Conservation (phyloP, 164 flowering plant genomes). For the Vitis cinerea region DNA sequence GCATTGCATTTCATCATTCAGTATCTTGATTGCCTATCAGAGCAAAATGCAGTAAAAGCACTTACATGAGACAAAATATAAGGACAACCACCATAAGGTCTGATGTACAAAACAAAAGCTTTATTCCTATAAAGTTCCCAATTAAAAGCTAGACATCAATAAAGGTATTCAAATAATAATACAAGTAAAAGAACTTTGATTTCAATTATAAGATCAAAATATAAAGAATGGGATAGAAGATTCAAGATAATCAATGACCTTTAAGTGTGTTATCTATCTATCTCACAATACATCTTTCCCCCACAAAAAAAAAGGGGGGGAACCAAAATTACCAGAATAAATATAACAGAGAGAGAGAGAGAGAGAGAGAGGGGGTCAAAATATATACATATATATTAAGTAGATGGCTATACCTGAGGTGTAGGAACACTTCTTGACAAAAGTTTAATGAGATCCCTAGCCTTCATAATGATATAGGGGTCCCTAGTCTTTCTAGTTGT, state of each 20-base stretch:
- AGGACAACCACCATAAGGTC: background rate
- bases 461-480: conserved; percentile 83
- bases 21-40: conserved; percentile 76
- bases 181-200: background rate
- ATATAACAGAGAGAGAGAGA: background rate
- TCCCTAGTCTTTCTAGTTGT: conserved; percentile 91
- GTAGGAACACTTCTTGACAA: conserved; percentile 97
- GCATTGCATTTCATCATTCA: conserved; percentile 88
- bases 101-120: background rate
- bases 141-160: background rate
- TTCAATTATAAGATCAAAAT: background rate
- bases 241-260: background rate
- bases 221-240: background rate
- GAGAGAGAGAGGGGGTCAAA: background rate
- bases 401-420: conserved; percentile 60
- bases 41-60: background rate
- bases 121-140: background rate
- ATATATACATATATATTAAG: background rate
- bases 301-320: background rate
- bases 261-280: background rate
- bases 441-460: conserved; percentile 89
- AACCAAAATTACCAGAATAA: background rate
- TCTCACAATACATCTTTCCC: background rate
- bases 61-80: background rate
- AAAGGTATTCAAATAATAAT: background rate